These are phyloP conservation scores for Candida labiduridarum DNA, from an alignment of 1,139 yeast species.

Conservation along the genomic window DNA sequence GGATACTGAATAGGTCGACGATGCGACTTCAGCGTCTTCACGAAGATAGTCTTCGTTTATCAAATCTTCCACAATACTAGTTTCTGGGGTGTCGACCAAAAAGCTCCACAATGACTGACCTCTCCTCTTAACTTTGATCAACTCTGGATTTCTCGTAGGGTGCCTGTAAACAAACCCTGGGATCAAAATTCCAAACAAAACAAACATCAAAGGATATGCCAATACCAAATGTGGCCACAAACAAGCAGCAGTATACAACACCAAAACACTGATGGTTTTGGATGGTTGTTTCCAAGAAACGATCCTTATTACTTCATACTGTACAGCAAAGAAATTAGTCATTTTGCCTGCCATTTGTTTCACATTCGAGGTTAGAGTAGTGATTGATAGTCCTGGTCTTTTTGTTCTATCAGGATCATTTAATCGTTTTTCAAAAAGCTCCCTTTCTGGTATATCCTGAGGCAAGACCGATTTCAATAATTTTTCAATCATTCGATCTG, in stretches of 20 bases:
- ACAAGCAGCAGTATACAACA: conserved; percentile 60
- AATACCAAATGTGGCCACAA: conserved; percentile 71
- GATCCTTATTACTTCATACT: conserved; percentile 56
- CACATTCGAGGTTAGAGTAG: conserved; percentile 51
- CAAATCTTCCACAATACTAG: conserved; percentile 40
- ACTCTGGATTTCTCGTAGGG: conserved; percentile 53
- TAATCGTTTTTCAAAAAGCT: conserved; percentile 43
- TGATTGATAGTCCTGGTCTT: conserved; percentile 53
- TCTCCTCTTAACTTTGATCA: conserved; percentile 47
- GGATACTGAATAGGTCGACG: conserved; percentile 12
- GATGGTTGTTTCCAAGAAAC: conserved; percentile 67
- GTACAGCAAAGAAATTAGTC: conserved; percentile 55
- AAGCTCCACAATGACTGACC: conserved; percentile 61
- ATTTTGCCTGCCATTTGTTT: conserved; percentile 54
- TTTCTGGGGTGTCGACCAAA: conserved; percentile 46
- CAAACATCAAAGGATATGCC: conserved; percentile 60
- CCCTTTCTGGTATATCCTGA: conserved; percentile 44
- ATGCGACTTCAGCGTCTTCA: conserved; percentile 13
- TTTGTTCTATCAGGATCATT: conserved; percentile 47
- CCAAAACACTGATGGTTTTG: conserved; percentile 53
- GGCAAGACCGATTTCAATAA: conserved; percentile 52
- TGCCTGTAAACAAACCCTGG: conserved; percentile 76
- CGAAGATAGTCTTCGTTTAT: conserved; percentile 26
- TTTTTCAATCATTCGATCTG: conserved; percentile 59
- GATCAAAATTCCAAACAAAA: conserved; percentile 61